phyloP scores from a whole-genome alignment of 495 filamentous ascomycete species.

The Xylaria acuta region DNA sequence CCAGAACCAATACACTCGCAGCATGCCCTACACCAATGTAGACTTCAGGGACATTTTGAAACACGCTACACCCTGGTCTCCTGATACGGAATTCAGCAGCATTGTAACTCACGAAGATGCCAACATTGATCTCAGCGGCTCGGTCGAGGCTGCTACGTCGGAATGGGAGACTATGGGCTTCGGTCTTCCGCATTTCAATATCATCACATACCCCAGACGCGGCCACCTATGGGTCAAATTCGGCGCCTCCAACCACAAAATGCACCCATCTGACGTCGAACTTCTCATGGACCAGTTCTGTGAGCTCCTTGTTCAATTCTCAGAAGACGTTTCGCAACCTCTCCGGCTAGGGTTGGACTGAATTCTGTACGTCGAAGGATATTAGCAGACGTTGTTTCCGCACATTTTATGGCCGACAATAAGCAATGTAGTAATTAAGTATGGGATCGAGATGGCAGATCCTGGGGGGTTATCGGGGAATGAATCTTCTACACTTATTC shows the following conservation, averaged over 20 bases:
- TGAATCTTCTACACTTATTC: too few relatives aligned
- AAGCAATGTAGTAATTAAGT: neutral
- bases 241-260: neutral
- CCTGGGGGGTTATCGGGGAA: too few relatives aligned
- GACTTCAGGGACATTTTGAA: constrained; percentile 1
- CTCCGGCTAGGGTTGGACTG: neutral
- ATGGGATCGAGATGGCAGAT: neutral
- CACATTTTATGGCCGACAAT: neutral
- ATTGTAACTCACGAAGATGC: constrained; percentile 2
- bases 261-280: neutral
- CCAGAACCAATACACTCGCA: constrained; percentile 15
- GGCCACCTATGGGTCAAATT: neutral
- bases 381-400: neutral
- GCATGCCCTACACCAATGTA: constrained; percentile 9
- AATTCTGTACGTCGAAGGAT: neutral
- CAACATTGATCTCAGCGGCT: constrained; percentile 5
- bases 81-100: constrained; percentile 12
- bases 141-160: neutral
- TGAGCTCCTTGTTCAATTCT: neutral
- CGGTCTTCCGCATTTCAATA: constrained; percentile 1
- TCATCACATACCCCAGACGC: neutral
- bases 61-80: constrained; percentile 1
- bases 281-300: constrained; percentile 7
- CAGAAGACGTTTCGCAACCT: constrained; percentile 6
- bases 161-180: neutral